These are phyloP conservation scores for Amanita jacksonii DNA, from an alignment of 768 basidiomycete species.

Conservation along the genomic window DNA sequence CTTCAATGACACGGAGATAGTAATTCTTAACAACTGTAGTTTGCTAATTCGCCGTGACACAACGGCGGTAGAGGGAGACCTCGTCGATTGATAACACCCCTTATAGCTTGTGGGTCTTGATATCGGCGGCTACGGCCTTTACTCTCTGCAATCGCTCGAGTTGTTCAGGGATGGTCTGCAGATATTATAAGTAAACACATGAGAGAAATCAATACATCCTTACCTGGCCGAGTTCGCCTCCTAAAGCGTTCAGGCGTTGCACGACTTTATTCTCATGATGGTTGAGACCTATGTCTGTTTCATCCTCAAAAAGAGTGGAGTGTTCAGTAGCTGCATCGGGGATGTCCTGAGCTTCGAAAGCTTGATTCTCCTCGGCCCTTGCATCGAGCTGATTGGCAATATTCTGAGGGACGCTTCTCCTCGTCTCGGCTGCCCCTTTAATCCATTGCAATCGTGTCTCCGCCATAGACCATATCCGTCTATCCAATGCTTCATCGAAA, in stretches of 20 bases:
- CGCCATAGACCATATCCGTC: constrained; percentile 72
- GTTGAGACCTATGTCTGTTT: neutral
- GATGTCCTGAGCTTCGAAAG: constrained; percentile 18
- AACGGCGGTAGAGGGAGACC: no score
- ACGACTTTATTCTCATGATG: neutral
- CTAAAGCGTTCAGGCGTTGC: neutral
- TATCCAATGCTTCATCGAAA: constrained; percentile 82
- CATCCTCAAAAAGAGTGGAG: constrained; percentile 14
- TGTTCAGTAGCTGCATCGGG: constrained; percentile 11
- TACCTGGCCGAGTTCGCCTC: constrained; percentile 7
- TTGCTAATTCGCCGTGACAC: no score
- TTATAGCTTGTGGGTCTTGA: constrained; percentile 42
- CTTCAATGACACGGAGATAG: constrained; percentile 25
- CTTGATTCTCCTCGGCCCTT: constrained; percentile 22
- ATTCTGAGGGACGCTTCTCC: constrained; percentile 52
- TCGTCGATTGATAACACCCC: no score
- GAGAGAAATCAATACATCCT: constrained; percentile 4
- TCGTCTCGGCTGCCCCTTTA: constrained; percentile 55
- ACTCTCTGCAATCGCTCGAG: constrained; percentile 40
- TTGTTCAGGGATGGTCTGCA: constrained; percentile 39
- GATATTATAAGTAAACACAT: neutral
- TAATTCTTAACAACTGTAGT: no score
- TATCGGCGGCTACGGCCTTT: constrained; percentile 34
- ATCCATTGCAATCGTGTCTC: constrained; percentile 71
- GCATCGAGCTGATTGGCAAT: constrained; percentile 29